Conservation (phyloP, 768 basidiomycete genomes). For the Cyclocybe cylindracea region DNA sequence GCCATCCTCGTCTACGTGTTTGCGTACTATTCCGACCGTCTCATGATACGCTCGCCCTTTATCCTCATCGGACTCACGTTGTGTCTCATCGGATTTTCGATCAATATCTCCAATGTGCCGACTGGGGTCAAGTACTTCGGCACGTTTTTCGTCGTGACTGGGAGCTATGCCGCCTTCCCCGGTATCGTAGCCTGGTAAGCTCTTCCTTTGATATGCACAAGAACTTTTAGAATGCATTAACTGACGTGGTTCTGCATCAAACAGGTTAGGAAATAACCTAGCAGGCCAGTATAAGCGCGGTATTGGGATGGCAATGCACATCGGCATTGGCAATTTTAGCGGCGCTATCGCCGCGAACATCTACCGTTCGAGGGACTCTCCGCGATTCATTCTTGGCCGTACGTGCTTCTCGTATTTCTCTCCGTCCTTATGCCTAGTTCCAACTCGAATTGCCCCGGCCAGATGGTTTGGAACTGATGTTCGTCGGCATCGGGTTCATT, state of each 20-base stretch:
- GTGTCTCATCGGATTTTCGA: conserved; percentile 58
- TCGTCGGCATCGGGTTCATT: conserved; percentile 65
- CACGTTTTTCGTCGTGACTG: conserved; percentile 66
- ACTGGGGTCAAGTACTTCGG: conserved; percentile 70
- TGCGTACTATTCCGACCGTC: conserved; percentile 59
- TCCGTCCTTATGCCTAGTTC: not conserved
- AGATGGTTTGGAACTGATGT: conserved; percentile 70
- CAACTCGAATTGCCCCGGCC: not conserved
- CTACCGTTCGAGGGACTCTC: conserved; percentile 58
- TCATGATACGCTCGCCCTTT: conserved; percentile 57
- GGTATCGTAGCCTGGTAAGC: conserved; percentile 62
- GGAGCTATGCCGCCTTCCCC: conserved; percentile 62
- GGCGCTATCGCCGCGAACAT: conserved; percentile 68
- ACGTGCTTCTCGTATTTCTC: conserved; percentile 24
- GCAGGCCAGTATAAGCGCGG: conserved; percentile 72
- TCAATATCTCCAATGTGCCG: conserved; percentile 58
- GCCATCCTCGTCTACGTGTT: conserved; percentile 55
- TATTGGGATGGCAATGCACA: conserved; percentile 68
- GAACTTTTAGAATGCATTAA: not conserved
- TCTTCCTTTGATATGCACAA: not conserved
- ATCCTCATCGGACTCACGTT: conserved; percentile 51
- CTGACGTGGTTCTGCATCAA: not conserved
- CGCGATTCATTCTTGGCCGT: conserved; percentile 67
- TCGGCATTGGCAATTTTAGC: conserved; percentile 65
- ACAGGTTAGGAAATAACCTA: conserved; percentile 67